A percentile compares a stretch with the other conserved stretches of the same genome.
These are phyloP conservation scores for Melaleuca alternifolia DNA, from an alignment of 345 rosid species.

Conservation along the genomic window DNA sequence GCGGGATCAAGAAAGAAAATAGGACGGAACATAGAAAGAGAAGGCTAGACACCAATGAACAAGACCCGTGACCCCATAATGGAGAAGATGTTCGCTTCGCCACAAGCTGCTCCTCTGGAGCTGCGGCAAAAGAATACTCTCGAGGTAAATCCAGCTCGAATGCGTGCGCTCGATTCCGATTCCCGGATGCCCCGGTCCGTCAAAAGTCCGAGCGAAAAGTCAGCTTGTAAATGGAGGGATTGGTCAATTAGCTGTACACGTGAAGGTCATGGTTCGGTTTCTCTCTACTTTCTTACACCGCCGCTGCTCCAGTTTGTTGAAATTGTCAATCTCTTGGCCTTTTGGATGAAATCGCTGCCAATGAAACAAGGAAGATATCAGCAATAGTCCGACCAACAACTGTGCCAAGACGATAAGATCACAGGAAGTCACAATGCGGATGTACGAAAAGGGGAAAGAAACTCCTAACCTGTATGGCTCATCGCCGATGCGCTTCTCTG, in stretches of 20 bases:
- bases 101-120: neutral
- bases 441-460: neutral
- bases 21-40: neutral
- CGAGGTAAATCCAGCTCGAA: neutral
- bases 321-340: constrained; percentile 50
- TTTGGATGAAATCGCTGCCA: constrained; percentile 38
- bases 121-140: neutral
- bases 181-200: neutral
- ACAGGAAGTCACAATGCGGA: neutral
- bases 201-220: neutral
- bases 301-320: constrained; percentile 40
- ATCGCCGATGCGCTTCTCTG: constrained; percentile 32
- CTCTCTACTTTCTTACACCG: constrained; percentile 20
- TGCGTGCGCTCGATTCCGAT: neutral
- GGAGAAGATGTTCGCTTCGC: neutral
- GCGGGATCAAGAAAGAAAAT: neutral
- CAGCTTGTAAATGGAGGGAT: neutral
- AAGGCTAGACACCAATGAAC: neutral
- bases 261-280: neutral
- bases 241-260: constrained; percentile 26
- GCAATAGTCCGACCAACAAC: neutral
- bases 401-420: neutral
- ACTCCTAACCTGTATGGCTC: constrained; percentile 34
- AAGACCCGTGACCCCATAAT: neutral
- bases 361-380: neutral